A percentile compares a stretch with the other conserved stretches of the same genome.
Conservation (phyloP, 1,284 basidiomycete genomes). For the Ustilago loliicola region DNA sequence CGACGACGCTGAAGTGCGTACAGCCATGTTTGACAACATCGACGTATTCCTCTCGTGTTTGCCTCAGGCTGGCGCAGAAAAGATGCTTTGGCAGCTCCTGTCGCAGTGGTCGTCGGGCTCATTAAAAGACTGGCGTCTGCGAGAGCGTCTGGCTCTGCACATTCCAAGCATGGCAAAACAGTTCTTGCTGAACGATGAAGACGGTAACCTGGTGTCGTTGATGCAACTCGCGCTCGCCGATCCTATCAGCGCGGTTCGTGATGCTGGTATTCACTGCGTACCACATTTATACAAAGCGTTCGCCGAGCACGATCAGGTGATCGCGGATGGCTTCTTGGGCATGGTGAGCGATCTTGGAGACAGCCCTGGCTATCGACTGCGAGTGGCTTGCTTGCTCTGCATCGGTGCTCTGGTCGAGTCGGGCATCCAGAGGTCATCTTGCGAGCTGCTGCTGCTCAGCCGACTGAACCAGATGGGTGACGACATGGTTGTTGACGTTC, state of each 20-base stretch:
- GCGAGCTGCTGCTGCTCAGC: constrained; percentile 77
- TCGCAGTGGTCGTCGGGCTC: constrained; percentile 77
- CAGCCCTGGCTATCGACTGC: constrained; percentile 63
- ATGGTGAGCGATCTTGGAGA: constrained; percentile 65
- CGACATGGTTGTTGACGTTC: constrained; percentile 82
- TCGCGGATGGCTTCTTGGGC: constrained; percentile 66
- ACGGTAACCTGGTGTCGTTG: constrained; percentile 72
- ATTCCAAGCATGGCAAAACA: constrained; percentile 74
- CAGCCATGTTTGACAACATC: constrained; percentile 73
- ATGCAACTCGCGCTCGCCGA: constrained; percentile 81
- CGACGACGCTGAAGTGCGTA: constrained; percentile 77
- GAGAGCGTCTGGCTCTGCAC: constrained; percentile 79
- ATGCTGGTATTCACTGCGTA: constrained; percentile 79
- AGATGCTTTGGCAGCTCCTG: constrained; percentile 76
- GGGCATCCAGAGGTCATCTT: constrained; percentile 65
- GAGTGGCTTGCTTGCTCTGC: constrained; percentile 62
- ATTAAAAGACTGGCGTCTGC: constrained; percentile 84
- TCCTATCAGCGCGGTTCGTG: constrained; percentile 84
- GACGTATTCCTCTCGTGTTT: constrained; percentile 74
- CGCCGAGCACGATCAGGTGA: constrained; percentile 56
- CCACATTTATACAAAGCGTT: constrained; percentile 57
- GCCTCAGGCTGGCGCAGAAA: constrained; percentile 73
- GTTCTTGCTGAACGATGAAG: constrained; percentile 69
- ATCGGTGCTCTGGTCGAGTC: constrained; percentile 56
- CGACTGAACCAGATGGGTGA: constrained; percentile 79